These are phyloP conservation scores for Sapria himalayana DNA, from an alignment of 345 rosid species.

Conservation along the genomic window DNA sequence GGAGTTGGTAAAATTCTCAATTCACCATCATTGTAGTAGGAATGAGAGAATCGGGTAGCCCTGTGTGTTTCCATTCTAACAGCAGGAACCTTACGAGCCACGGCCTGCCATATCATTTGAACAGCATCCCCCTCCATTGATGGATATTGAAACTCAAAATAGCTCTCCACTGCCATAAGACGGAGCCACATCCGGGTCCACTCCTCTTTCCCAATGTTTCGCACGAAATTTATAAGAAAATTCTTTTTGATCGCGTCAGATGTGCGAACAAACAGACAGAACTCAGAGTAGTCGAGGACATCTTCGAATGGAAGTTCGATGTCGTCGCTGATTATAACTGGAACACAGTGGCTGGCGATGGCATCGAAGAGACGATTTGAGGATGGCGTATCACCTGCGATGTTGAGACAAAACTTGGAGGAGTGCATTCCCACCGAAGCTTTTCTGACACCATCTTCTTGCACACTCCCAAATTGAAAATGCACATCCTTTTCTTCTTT, in stretches of 20 bases:
- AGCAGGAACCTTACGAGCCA: conserved; percentile 53
- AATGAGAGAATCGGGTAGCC: conserved; percentile 27
- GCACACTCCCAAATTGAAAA: conserved; percentile 65
- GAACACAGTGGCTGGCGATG: conserved; percentile 84
- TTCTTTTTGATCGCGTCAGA: conserved; percentile 57
- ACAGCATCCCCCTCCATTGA: conserved; percentile 46
- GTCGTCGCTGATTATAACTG: conserved; percentile 75
- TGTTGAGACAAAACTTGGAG: conserved; percentile 84
- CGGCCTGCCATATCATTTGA: conserved; percentile 84
- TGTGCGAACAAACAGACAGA: conserved; percentile 67
- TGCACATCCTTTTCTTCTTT: conserved; percentile 73
- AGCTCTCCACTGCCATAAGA: conserved; percentile 36
- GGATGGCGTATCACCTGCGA: conserved; percentile 95
- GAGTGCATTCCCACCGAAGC: conserved; percentile 66
- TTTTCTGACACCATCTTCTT: conserved; percentile 36
- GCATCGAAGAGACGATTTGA: conserved; percentile 95
- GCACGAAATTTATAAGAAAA: conserved; percentile 38
- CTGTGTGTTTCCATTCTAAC: conserved; percentile 42
- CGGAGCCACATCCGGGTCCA: conserved; percentile 56
- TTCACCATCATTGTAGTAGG: no score
- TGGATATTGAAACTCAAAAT: conserved; percentile 49
- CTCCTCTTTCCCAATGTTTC: conserved; percentile 43
- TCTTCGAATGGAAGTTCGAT: conserved; percentile 92
- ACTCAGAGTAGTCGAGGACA: conserved; percentile 65
- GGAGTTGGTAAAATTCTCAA: not conserved